phyloP scores from a whole-genome alignment of 148 eudicot species.

The Amaranthus cruentus region DNA sequence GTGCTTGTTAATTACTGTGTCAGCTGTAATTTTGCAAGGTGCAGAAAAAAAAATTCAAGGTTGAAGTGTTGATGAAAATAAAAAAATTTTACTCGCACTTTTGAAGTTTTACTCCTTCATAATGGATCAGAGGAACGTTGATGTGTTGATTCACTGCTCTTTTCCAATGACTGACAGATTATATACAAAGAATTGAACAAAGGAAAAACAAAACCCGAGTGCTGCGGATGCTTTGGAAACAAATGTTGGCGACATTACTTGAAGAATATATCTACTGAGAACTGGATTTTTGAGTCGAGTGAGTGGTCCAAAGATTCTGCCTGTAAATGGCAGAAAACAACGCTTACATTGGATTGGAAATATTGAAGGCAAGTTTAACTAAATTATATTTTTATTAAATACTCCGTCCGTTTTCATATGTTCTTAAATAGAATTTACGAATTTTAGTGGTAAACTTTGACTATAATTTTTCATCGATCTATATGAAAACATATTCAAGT shows the following conservation, averaged over 20 bases:
- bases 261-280: slow-evolving; percentile 8
- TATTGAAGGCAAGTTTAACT: neutral
- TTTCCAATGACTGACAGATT: slow-evolving; percentile 4
- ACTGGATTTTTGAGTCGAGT: slow-evolving; percentile 14
- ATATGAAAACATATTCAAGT: too few species aligned
- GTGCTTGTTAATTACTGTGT: too few species aligned
- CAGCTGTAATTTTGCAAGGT: neutral
- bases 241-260: slow-evolving; percentile 29
- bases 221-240: slow-evolving; percentile 21
- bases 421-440: too few species aligned
- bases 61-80: neutral
- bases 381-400: too few species aligned
- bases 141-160: neutral
- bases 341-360: slow-evolving; percentile 17
- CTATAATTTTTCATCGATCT: too few species aligned
- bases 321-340: slow-evolving; percentile 8
- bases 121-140: neutral
- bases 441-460: too few species aligned
- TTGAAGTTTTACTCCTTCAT: neutral
- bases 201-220: slow-evolving; percentile 9
- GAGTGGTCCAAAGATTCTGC: neutral
- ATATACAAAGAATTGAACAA: slow-evolving; percentile 18
- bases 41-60: neutral
- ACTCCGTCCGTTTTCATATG: too few species aligned
- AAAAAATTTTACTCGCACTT: neutral